Conservation (phyloP, 257 asterid genomes). For the Orobanche coerulescens region DNA sequence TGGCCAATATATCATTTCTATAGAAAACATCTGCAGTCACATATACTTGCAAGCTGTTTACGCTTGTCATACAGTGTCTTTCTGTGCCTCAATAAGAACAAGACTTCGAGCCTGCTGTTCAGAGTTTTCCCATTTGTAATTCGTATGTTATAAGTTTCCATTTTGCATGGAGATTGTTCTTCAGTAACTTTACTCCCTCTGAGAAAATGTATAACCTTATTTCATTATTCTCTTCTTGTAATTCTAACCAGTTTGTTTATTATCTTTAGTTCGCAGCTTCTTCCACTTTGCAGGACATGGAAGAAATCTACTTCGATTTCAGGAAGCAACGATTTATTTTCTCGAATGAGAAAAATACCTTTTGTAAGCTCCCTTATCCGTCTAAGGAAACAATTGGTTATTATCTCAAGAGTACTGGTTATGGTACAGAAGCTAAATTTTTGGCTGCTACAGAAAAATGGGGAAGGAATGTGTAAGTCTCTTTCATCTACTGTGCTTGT, state of each 20-base stretch:
- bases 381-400: conserved; percentile 84
- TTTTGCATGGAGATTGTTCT: background rate
- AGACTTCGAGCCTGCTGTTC: conserved; percentile 10
- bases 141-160: background rate
- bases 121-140: conserved; percentile 3
- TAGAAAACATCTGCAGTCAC: conserved; percentile 2
- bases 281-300: conserved; percentile 40
- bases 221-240: background rate
- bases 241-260: conserved; percentile 20
- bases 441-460: conserved; percentile 74
- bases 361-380: conserved; percentile 85
- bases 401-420: conserved; percentile 80
- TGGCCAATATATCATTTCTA: background rate
- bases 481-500: conserved; percentile 17
- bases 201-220: background rate
- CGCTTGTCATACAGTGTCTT: background rate
- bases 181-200: conserved; percentile 4
- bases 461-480: conserved; percentile 94
- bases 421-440: conserved; percentile 91
- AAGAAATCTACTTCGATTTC: conserved; percentile 87
- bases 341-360: conserved; percentile 62
- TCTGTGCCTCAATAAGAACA: background rate
- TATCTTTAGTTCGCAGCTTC: conserved; percentile 62
- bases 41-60: conserved; percentile 2
- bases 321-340: conserved; percentile 90